A percentile compares a stretch with the other conserved stretches of the same genome.
Conservation (phyloP, 441 rosid genomes). For the Aleurites moluccanus region DNA sequence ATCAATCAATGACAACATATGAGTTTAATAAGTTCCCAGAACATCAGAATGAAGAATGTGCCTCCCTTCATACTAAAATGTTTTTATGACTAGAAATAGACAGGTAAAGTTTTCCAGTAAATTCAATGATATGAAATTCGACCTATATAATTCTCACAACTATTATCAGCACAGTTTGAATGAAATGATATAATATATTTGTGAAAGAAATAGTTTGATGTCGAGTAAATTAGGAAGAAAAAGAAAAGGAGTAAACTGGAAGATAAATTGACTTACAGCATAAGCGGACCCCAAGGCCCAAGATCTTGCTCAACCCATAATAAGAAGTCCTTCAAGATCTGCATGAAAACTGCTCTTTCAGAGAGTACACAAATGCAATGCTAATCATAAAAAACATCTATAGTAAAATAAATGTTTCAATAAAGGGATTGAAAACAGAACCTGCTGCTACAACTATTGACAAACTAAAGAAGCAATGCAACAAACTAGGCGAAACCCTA, state of each 20-base stretch:
- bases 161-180: background rate
- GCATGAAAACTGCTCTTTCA: constrained; percentile 30
- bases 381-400: background rate
- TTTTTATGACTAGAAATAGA: background rate
- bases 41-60: background rate
- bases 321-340: constrained; percentile 86
- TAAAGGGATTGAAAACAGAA: background rate
- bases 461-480: background rate
- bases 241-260: background rate
- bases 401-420: background rate
- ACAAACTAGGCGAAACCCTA: background rate
- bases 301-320: constrained; percentile 95
- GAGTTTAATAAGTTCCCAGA: background rate
- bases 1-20: constrained; percentile 20
- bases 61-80: constrained; percentile 6
- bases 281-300: constrained; percentile 98
- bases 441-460: background rate
- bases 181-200: background rate
- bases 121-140: background rate
- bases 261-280: constrained; percentile 56
- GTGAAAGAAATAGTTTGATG: background rate
- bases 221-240: constrained; percentile 5
- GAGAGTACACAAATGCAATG: constrained; percentile 22
- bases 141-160: background rate
- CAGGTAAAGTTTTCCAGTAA: background rate